These are phyloP conservation scores for Trichoderma erinaceum DNA, from an alignment of 495 filamentous ascomycete genomes.

Conservation along the genomic window DNA sequence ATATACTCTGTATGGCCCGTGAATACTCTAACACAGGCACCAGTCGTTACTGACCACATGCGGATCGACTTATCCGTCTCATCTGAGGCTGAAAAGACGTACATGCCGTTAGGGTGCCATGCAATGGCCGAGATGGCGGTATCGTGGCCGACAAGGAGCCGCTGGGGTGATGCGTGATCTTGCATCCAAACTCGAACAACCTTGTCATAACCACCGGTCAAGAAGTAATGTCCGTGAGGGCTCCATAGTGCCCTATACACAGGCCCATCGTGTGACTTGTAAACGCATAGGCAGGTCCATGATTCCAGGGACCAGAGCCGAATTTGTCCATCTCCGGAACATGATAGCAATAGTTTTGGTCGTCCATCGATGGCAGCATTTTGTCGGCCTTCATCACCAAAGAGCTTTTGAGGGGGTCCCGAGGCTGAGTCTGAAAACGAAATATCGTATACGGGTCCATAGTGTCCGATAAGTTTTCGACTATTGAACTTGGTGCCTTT, in stretches of 20 bases:
- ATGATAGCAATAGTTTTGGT: constrained; percentile 74
- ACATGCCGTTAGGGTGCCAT: constrained; percentile 89
- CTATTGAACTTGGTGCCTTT: constrained; percentile 44
- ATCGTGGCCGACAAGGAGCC: constrained; percentile 87
- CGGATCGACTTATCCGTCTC: constrained; percentile 80
- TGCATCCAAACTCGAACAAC: constrained; percentile 86
- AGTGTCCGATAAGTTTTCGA: constrained; percentile 85
- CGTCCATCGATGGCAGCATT: constrained; percentile 50
- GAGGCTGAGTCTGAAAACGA: constrained; percentile 76
- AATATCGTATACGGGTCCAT: constrained; percentile 81
- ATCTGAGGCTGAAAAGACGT: constrained; percentile 81
- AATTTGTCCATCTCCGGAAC: constrained; percentile 77
- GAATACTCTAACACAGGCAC: constrained; percentile 82
- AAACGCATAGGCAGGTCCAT: constrained; percentile 85
- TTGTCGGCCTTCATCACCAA: constrained; percentile 33
- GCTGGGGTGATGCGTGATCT: constrained; percentile 81
- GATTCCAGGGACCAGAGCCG: constrained; percentile 88
- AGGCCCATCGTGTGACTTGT: constrained; percentile 83
- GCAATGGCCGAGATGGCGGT: constrained; percentile 75
- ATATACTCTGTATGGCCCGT: constrained; percentile 83
- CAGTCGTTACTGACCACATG: constrained; percentile 91
- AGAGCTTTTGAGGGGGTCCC: constrained; percentile 40
- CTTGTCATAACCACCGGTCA: constrained; percentile 77
- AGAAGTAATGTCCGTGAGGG: constrained; percentile 94
- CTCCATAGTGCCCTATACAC: constrained; percentile 85